Base-by-base conservation (phyloP, 1,284 basidiomycete species). In the Schizophyllum amplum region DNA sequence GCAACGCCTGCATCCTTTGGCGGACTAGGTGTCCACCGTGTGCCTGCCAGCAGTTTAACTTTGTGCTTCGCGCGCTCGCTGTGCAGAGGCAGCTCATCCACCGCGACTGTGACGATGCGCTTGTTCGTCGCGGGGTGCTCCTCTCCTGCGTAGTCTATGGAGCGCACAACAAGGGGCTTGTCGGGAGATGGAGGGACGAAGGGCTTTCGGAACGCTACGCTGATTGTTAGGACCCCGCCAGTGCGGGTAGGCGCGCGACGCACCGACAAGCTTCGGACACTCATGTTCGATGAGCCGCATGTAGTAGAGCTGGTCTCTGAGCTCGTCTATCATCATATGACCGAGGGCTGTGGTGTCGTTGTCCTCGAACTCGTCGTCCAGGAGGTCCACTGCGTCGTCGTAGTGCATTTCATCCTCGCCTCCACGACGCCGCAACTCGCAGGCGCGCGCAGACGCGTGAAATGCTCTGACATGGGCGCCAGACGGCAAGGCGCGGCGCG, bases 281-380 rank as follows among this genome's bases (percentile, higher is more conserved):
- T 94, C 92, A 61, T 88, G 82, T 68, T 92, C 90, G 60, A 94
- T 90, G 63, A 92, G 77, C 54, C 89, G 79, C 67, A 94, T 73
- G 64, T 93, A 89, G 62, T 86, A 78, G 51, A 92, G 72, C 53
- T 80, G 71, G 63, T 87, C 79, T 27, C 90, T 79, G 61, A 92
- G 81, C 65, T 89, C 80, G 59, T 82, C 77, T 53, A 93, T 71
- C 60, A 84, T 77, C 24, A 85, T 64, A 72, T 91, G 88, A 6
- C 86, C 90, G 27, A 77, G 74, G 24, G 83, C 76, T 6, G 85
- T 80, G 46, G 85, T 76, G 65, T 91, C 91, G 59, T 82, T 73
- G 47, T 80, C 79, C 24, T 76, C 69, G 60, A 75, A 80, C 53
- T 70, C 65, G 47, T 73, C 73, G 1, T 73, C 70, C 24, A 78